phyloP scores from a whole-genome alignment of 2,329 filamentous ascomycete genomes.

The Diaporthe batatas region DNA sequence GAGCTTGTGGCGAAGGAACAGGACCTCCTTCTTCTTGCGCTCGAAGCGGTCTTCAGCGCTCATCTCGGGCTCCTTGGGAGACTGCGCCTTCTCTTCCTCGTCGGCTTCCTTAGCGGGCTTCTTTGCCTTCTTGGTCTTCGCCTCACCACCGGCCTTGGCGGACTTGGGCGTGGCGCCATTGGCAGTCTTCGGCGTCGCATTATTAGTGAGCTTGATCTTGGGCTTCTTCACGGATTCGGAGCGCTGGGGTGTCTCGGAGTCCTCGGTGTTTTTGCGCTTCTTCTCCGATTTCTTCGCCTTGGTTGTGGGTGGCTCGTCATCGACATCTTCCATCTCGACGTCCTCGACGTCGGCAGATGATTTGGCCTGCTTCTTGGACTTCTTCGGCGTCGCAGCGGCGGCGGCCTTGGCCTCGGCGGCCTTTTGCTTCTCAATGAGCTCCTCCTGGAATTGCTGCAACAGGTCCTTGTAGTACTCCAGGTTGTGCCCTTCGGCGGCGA shows the following conservation, averaged over 20 bases:
- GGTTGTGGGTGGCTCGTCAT: slow-evolving; percentile 60
- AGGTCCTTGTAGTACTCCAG: slow-evolving; percentile 88
- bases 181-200: slow-evolving; percentile 76
- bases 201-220: slow-evolving; percentile 75
- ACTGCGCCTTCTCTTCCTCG: slow-evolving; percentile 59
- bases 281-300: slow-evolving; percentile 67
- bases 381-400: slow-evolving; percentile 56
- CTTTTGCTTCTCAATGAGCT: slow-evolving; percentile 70
- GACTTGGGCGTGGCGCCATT: slow-evolving; percentile 73
- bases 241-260: slow-evolving; percentile 75
- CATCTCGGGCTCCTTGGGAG: slow-evolving; percentile 69
- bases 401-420: slow-evolving; percentile 61
- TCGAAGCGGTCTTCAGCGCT: slow-evolving; percentile 68
- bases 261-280: slow-evolving; percentile 86
- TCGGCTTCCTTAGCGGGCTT: slow-evolving; percentile 69
- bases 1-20: slow-evolving; percentile 93
- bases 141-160: slow-evolving; percentile 65
- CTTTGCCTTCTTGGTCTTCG: slow-evolving; percentile 64
- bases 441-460: slow-evolving; percentile 77
- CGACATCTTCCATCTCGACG: slow-evolving; percentile 60
- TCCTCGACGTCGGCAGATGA: slow-evolving; percentile 37
- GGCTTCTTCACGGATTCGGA: slow-evolving; percentile 76
- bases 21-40: slow-evolving; percentile 81
- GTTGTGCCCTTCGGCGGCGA: slow-evolving; percentile 83
- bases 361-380: slow-evolving; percentile 63